Conservation (phyloP, 805 yeast genomes). For the Saturnispora serradocipensis region DNA sequence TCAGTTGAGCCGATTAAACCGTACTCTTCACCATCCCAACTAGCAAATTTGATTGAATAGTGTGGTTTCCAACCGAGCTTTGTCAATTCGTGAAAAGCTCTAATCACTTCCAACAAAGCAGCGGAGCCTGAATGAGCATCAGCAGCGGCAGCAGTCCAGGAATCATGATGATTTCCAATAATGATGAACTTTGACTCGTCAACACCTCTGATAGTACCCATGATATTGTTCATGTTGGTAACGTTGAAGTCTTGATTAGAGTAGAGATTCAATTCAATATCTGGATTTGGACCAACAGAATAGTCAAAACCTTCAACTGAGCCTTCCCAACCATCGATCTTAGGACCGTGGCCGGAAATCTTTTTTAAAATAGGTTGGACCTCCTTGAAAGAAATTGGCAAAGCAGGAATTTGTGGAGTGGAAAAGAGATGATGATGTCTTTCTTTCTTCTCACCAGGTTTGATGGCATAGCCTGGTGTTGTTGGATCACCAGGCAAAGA, state of each 20-base stretch:
- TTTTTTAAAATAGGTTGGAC: conserved; percentile 52
- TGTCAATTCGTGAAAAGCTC: conserved; percentile 44
- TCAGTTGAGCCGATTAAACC: conserved; percentile 74
- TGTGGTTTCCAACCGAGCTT: conserved; percentile 63
- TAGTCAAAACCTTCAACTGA: conserved; percentile 30
- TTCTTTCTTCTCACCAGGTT: conserved; percentile 43
- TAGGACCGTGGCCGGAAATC: conserved; percentile 49
- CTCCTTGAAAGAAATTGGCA: conserved; percentile 59
- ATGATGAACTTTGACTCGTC: conserved; percentile 44
- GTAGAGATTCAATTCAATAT: conserved; percentile 40
- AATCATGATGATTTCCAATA: conserved; percentile 71
- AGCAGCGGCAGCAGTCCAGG: conserved; percentile 73
- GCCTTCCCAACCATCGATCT: conserved; percentile 26
- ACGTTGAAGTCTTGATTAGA: conserved; percentile 55
- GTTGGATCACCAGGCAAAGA: conserved; percentile 70
- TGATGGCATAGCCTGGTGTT: conserved; percentile 59
- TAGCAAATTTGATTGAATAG: conserved; percentile 58
- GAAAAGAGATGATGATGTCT: conserved; percentile 40
- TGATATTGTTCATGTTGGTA: conserved; percentile 53
- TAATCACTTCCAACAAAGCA: conserved; percentile 50
- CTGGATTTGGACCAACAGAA: conserved; percentile 30
- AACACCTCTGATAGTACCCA: conserved; percentile 52
- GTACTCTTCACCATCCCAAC: conserved; percentile 78
- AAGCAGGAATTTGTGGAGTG: conserved; percentile 59
- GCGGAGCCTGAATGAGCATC: conserved; percentile 76